Conservation (phyloP, 805 yeast species). For the Candida nanaspora region DNA sequence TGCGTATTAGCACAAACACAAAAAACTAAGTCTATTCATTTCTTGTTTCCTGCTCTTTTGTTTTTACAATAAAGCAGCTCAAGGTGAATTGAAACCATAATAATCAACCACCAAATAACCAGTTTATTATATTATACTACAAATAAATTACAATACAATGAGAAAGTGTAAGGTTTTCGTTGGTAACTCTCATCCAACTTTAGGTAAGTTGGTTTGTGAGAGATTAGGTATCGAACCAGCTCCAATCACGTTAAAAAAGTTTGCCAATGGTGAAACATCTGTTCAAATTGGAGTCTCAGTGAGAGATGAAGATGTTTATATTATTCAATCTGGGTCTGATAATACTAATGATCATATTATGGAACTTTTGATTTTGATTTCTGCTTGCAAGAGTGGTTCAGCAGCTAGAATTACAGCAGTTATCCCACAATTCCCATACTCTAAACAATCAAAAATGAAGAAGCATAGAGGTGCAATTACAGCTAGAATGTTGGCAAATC, state of each 20-base stretch:
- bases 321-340: conserved; percentile 87
- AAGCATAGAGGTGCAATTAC: conserved; percentile 98
- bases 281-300: conserved; percentile 93
- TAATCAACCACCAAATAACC: neutral
- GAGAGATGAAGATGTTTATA: conserved; percentile 94
- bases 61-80: too few species aligned
- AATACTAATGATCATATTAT: conserved; percentile 86
- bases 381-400: conserved; percentile 96
- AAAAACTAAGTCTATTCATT: too few species aligned
- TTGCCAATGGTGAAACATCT: conserved; percentile 96
- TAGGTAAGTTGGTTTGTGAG: conserved; percentile 86
- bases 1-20: too few species aligned
- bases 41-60: too few species aligned
- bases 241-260: conserved; percentile 83
- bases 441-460: conserved; percentile 97
- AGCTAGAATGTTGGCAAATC: conserved; percentile 94
- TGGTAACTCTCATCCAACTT: conserved; percentile 93
- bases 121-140: neutral
- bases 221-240: conserved; percentile 90
- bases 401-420: conserved; percentile 98
- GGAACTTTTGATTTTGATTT: conserved; percentile 88
- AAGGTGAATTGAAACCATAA: neutral
- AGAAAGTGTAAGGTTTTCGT: conserved; percentile 96
- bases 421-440: conserved; percentile 95
- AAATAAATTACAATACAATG: conserved; percentile 37